A percentile compares a stretch with the other conserved stretches of the same genome.
Evolutionary conservation across 1,284 basidiomycete species (phyloP).

Genomic region (Baeospora myosura): DNA sequence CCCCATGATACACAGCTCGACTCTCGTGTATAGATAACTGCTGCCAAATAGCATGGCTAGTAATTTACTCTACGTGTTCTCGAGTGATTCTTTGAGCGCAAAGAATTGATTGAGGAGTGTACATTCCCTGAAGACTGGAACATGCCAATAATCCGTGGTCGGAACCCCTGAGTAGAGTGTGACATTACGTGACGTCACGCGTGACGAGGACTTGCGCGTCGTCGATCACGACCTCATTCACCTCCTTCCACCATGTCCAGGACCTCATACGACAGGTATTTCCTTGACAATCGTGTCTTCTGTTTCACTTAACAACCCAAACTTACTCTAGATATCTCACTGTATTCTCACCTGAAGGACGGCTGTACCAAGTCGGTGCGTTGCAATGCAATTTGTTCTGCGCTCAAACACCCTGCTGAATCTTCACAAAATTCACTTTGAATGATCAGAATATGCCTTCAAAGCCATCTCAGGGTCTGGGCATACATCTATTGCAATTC

Average conservation of each 20-base stretch:
- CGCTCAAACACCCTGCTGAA: conserved; percentile 5
- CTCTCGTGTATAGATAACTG: no score
- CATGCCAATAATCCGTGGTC: no score
- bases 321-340: conserved; percentile 83
- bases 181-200: no score
- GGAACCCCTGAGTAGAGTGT: no score
- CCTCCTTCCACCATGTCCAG: conserved; percentile 76
- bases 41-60: no score
- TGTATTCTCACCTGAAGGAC: conserved; percentile 91
- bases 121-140: no score
- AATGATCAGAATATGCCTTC: conserved; percentile 88
- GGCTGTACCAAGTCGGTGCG: conserved; percentile 95
- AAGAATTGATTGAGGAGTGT: no score
- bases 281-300: neutral
- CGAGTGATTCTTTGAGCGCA: no score
- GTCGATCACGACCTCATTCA: no score
- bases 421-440: conserved; percentile 3
- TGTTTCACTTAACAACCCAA: neutral
- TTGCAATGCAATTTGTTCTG: conserved; percentile 14
- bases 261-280: conserved; percentile 73
- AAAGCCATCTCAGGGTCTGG: conserved; percentile 97
- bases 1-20: no score
- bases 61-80: no score
- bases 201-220: no score
- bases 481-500: conserved; percentile 87